phyloP scores from a whole-genome alignment of 495 filamentous ascomycete species.

The Penicillium coffeae region DNA sequence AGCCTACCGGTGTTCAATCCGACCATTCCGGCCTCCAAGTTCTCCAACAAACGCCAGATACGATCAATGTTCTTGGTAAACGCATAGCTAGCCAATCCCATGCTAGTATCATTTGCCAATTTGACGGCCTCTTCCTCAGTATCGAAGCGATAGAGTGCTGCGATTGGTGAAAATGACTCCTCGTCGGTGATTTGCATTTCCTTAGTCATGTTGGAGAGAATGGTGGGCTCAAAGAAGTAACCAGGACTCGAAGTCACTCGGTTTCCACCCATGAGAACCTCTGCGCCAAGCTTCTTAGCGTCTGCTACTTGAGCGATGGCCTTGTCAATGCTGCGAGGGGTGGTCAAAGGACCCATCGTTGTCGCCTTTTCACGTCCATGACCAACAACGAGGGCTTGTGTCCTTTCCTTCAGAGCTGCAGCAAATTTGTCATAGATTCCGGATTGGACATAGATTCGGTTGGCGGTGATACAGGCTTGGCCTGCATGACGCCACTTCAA shows the following conservation, averaged over 20 bases:
- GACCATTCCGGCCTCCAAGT: constrained; percentile 74
- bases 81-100: constrained; percentile 67
- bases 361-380: constrained; percentile 56
- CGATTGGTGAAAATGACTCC: constrained; percentile 68
- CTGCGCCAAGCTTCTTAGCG: constrained; percentile 56
- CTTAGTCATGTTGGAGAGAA: constrained; percentile 57
- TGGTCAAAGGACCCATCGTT: constrained; percentile 68
- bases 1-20: constrained; percentile 61
- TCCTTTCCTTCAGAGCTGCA: constrained; percentile 49
- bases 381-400: constrained; percentile 56
- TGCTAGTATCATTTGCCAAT: constrained; percentile 62
- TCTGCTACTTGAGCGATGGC: constrained; percentile 59
- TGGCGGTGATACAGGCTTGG: constrained; percentile 72
- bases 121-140: constrained; percentile 65
- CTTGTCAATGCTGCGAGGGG: constrained; percentile 59
- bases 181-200: constrained; percentile 64
- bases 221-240: constrained; percentile 72
- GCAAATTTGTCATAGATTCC: constrained; percentile 54
- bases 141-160: constrained; percentile 65
- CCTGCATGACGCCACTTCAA: constrained; percentile 67
- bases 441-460: constrained; percentile 65
- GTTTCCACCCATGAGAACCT: constrained; percentile 56
- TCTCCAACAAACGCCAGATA: constrained; percentile 68
- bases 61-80: constrained; percentile 74
- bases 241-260: constrained; percentile 44